A percentile compares a stretch with the other conserved stretches of the same genome.
Evolutionary conservation across 2,329 filamentous ascomycete species (phyloP).

Genomic region (Eutypella sp.): DNA sequence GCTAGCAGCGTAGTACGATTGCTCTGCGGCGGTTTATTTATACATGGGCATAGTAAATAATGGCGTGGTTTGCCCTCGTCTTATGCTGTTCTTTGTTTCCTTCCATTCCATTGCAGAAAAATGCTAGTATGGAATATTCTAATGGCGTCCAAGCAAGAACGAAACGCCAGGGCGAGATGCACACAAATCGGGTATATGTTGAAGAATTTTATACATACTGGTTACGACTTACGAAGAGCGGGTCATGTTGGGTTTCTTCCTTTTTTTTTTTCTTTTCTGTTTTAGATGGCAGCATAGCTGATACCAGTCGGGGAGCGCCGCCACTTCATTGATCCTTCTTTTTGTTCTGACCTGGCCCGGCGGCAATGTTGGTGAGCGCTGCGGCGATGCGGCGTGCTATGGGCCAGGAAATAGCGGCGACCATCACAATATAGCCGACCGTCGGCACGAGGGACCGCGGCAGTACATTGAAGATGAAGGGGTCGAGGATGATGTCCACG

Average conservation of each 20-base stretch:
- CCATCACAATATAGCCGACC: constrained; percentile 58
- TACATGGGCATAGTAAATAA: constrained; percentile 14
- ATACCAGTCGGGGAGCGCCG: constrained; percentile 5
- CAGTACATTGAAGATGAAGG: constrained; percentile 73
- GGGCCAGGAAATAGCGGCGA: constrained; percentile 48
- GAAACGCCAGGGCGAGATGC: background rate
- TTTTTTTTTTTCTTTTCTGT: constrained; percentile 15
- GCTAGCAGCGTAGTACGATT: background rate
- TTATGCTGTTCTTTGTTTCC: constrained; percentile 11
- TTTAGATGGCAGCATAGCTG: constrained; percentile 16
- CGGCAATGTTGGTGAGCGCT: constrained; percentile 25
- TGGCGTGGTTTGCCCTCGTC: constrained; percentile 9
- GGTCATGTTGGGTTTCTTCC: constrained; percentile 11
- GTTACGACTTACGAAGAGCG: constrained; percentile 17
- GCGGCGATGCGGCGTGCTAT: constrained; percentile 34
- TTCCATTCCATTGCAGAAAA: constrained; percentile 4
- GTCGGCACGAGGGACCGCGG: constrained; percentile 74
- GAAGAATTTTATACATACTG: constrained; percentile 10
- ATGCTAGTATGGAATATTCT: background rate
- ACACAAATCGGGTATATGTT: constrained; percentile 1
- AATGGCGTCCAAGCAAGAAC: background rate
- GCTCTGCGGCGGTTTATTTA: background rate
- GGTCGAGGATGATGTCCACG: constrained; percentile 81
- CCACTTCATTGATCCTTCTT: constrained; percentile 35
- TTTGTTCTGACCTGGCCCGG: constrained; percentile 31